Percentiles rank a stretch among this genome's conserved stretches.
Conservation (phyloP, 2,329 filamentous ascomycete genomes). For the Keithomyces neogunnii region DNA sequence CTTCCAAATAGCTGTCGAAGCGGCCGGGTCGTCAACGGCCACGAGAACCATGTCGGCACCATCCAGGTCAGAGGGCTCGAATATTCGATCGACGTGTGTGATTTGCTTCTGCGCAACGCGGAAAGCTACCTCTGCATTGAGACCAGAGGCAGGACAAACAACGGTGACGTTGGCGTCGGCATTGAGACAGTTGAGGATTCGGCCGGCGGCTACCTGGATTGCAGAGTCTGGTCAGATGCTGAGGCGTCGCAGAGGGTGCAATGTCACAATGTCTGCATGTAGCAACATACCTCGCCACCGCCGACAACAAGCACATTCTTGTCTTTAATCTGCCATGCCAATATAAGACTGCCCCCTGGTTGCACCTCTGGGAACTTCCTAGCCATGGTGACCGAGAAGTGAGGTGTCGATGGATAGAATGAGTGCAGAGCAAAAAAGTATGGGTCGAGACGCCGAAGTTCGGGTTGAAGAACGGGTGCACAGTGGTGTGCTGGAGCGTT, state of each 20-base stretch:
- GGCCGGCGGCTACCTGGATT: slow-evolving; percentile 79
- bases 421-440: neutral
- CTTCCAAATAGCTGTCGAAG: slow-evolving; percentile 88
- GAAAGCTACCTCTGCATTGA: slow-evolving; percentile 82
- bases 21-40: slow-evolving; percentile 85
- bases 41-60: slow-evolving; percentile 79
- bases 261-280: neutral
- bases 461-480: neutral
- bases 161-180: slow-evolving; percentile 88
- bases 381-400: slow-evolving; percentile 22
- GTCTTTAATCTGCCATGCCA: slow-evolving; percentile 90
- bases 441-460: neutral
- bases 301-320: slow-evolving; percentile 90
- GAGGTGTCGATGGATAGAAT: neutral
- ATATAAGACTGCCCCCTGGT: slow-evolving; percentile 83
- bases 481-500: neutral
- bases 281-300: slow-evolving; percentile 71
- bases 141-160: slow-evolving; percentile 67
- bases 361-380: slow-evolving; percentile 68
- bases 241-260: slow-evolving; percentile 7
- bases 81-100: slow-evolving; percentile 71
- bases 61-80: slow-evolving; percentile 81
- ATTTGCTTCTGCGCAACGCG: slow-evolving; percentile 70
- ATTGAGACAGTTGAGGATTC: slow-evolving; percentile 89
- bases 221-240: slow-evolving; percentile 7